Evolutionary conservation across 345 rosid genomes (phyloP), one percentile per base, ranked within the genome.

Genomic region (Aquilaria sinensis): DNA sequence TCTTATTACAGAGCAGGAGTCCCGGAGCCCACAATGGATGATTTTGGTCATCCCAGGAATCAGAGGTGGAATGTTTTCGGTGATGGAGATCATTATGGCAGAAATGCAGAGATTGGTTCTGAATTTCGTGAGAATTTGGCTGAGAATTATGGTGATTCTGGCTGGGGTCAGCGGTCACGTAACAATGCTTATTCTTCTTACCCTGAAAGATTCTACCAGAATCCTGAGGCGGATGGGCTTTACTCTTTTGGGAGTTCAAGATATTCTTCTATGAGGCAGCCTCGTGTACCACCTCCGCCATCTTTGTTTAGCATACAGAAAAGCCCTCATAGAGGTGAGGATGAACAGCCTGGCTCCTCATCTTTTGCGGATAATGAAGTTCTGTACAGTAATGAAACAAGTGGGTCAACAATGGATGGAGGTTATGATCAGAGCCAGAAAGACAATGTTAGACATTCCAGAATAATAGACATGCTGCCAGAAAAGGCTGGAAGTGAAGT

Each of bases 201-300:
- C 55, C 75, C 86, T 63, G 97, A 82, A 54, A 75, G 77, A 64
- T 57, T 72, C 45, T 79, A 85, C 72, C 90, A 74, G 47, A 82
- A 87, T 67, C 66, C 85, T 0, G 96, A 89, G 55, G 78, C 77
- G 66, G 94, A 83, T 68, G 92, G 80, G 55, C 72, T 80, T 72
- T 80, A 80, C 73, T 82, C 96, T 45, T 83, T 78, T 78, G 96
- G 92, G 60, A 83, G 94, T 80, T 77, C 89, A 53, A 74, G 96
- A 53, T 83, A 82, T 76, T 79, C 97, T 62, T 74, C 80, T 76
- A 87, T 85, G 81, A 96, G 89, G 81, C 99, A 97, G 70, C 96
- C 89, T 66, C 97, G 91, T 57, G 83, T 80, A 45, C 97, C 97
- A 52, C 96, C 99, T 75, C 43, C 43, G 23, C 94, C 87, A 61